These are phyloP conservation scores for Dissophora globulifera DNA, from an alignment of 192 early-diverging fungal genomes.

Conservation along the genomic window DNA sequence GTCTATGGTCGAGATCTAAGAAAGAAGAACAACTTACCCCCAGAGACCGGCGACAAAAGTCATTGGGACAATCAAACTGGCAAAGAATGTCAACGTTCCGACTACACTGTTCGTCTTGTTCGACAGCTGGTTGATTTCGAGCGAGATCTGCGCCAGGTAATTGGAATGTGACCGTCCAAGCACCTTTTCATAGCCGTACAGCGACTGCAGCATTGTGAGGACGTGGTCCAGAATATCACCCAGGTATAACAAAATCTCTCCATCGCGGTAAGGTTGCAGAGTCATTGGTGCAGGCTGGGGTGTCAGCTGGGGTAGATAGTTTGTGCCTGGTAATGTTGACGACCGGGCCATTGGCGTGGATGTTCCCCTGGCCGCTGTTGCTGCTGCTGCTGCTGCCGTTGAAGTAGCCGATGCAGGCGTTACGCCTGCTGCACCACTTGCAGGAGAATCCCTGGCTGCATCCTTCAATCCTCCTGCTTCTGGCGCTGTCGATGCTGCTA, in stretches of 20 bases:
- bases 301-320: not conserved
- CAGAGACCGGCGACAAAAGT: conserved; percentile 70
- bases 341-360: not conserved
- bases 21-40: conserved; percentile 54
- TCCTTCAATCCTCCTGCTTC: conserved; percentile 3
- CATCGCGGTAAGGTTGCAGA: conserved; percentile 26
- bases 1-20: too few species aligned
- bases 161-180: conserved; percentile 76
- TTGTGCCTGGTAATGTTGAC: not conserved
- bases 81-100: conserved; percentile 61
- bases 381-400: not conserved
- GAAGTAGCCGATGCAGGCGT: conserved; percentile 55
- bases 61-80: conserved; percentile 67
- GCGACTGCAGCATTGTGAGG: conserved; percentile 81
- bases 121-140: conserved; percentile 72
- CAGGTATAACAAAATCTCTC: conserved; percentile 78
- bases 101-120: conserved; percentile 64
- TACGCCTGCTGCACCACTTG: conserved; percentile 7
- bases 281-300: not conserved
- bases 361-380: not conserved
- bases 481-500: not conserved
- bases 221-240: conserved; percentile 87
- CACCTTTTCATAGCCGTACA: conserved; percentile 80
- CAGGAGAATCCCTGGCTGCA: conserved; percentile 1
- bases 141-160: conserved; percentile 79